Conservation (phyloP, 768 basidiomycete genomes). For the Tylopilus balloui region DNA sequence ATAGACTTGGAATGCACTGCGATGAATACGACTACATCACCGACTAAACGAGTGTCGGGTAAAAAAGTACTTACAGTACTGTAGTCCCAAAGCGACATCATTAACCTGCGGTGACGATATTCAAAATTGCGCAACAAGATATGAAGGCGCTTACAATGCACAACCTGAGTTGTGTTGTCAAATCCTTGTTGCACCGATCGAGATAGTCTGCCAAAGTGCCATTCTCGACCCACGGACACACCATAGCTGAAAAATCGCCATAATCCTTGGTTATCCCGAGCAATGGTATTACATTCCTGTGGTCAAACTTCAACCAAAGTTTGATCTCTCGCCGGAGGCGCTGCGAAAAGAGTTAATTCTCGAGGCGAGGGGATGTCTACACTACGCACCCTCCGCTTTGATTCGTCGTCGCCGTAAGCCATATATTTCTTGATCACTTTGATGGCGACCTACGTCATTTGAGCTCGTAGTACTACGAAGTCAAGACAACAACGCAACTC, state of each 20-base stretch:
- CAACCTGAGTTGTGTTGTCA: slow-evolving; percentile 13
- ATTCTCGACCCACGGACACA: slow-evolving; percentile 33
- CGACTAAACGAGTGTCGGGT: not conserved
- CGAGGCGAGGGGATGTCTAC: not conserved
- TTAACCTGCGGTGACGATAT: slow-evolving; percentile 13
- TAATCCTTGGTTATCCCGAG: slow-evolving; percentile 25
- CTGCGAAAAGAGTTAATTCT: slow-evolving; percentile 1
- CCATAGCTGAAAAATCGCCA: slow-evolving; percentile 31
- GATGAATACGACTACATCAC: not conserved
- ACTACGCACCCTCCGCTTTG: slow-evolving; percentile 15
- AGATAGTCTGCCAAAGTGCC: slow-evolving; percentile 26
- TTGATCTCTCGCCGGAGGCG: slow-evolving; percentile 28
- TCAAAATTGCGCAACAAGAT: not conserved
- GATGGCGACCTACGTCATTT: slow-evolving; percentile 17
- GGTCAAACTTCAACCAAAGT: slow-evolving; percentile 29
- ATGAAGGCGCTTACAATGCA: slow-evolving; percentile 11
- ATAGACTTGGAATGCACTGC: slow-evolving; percentile 20
- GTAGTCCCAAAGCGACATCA: slow-evolving; percentile 25
- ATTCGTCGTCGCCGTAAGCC: slow-evolving; percentile 9
- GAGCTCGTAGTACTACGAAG: not conserved
- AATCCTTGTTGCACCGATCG: slow-evolving; percentile 4
- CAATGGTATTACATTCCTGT: slow-evolving; percentile 30
- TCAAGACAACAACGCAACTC: not conserved
- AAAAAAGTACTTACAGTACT: slow-evolving; percentile 20
- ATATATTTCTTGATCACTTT: slow-evolving; percentile 25